Percentiles rank a stretch among this genome's conserved stretches.
These are phyloP conservation scores for Aegilops sharonensis DNA, from an alignment of 176 grass and related monocot genomes.

Conservation along the genomic window DNA sequence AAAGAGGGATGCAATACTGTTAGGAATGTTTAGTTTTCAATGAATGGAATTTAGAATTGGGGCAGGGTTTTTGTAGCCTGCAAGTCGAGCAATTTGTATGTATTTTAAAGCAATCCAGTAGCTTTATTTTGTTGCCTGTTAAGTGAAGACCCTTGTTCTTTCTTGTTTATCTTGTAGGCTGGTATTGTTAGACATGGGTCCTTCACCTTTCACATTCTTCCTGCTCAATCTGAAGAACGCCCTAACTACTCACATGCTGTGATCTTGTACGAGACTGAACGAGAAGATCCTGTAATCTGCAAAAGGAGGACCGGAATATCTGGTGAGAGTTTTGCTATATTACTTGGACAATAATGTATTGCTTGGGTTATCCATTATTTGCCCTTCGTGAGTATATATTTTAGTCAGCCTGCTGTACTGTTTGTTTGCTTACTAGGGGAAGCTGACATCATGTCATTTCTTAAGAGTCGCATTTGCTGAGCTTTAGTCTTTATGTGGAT, in stretches of 20 bases:
- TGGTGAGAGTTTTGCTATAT: conserved; percentile 31
- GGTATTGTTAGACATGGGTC: conserved; percentile 29
- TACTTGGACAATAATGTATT: conserved; percentile 7
- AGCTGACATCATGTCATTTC: neutral
- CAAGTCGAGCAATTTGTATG: conserved; percentile 20
- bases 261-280: conserved; percentile 37
- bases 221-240: conserved; percentile 32
- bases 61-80: neutral
- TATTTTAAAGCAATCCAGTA: conserved; percentile 5
- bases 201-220: conserved; percentile 44
- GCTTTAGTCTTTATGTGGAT: conserved; percentile 11
- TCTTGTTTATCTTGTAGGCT: conserved; percentile 35
- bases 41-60: neutral
- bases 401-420: neutral
- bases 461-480: neutral
- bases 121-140: conserved; percentile 20
- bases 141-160: neutral
- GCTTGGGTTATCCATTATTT: conserved; percentile 10
- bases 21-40: conserved; percentile 17
- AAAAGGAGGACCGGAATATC: conserved; percentile 35
- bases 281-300: neutral
- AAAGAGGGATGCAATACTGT: neutral
- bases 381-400: neutral
- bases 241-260: conserved; percentile 55
- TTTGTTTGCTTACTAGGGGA: neutral